Conservation (phyloP, 257 asterid genomes). For the Henckelia pumila region DNA sequence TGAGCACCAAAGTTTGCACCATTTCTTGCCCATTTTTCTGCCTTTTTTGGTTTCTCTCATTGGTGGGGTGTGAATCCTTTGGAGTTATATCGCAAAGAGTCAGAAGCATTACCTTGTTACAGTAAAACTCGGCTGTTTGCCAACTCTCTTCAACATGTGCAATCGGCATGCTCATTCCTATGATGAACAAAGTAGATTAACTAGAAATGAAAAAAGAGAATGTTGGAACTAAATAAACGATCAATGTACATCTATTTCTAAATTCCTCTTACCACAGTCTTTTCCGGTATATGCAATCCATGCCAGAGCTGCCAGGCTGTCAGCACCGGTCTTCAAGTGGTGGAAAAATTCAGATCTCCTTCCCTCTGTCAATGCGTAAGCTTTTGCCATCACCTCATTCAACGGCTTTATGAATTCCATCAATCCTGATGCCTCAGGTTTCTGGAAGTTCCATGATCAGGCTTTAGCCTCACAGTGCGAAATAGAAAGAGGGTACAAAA, state of each 20-base stretch:
- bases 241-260: not conserved
- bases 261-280: conserved; percentile 65
- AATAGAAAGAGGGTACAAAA: conserved; percentile 13
- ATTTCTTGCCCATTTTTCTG: not conserved
- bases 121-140: conserved; percentile 98
- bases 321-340: conserved; percentile 90
- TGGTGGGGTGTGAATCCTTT: not conserved
- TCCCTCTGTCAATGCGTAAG: conserved; percentile 77
- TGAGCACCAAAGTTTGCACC: not conserved
- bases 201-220: conserved; percentile 1
- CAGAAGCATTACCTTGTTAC: conserved; percentile 67
- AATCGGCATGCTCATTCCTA: conserved; percentile 97
- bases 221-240: conserved; percentile 12
- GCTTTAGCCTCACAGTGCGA: conserved; percentile 18
- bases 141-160: conserved; percentile 98
- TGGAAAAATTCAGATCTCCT: conserved; percentile 68
- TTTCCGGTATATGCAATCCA: conserved; percentile 97
- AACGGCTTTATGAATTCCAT: conserved; percentile 83
- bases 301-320: conserved; percentile 78
- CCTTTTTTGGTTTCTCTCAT: conserved; percentile 7
- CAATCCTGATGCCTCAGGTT: conserved; percentile 74
- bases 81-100: conserved; percentile 1
- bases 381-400: conserved; percentile 67
- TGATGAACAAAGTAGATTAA: conserved; percentile 16
- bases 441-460: conserved; percentile 44